phyloP scores from a whole-genome alignment of 2,329 filamentous ascomycete species.

The Penicillium griseofulvum region DNA sequence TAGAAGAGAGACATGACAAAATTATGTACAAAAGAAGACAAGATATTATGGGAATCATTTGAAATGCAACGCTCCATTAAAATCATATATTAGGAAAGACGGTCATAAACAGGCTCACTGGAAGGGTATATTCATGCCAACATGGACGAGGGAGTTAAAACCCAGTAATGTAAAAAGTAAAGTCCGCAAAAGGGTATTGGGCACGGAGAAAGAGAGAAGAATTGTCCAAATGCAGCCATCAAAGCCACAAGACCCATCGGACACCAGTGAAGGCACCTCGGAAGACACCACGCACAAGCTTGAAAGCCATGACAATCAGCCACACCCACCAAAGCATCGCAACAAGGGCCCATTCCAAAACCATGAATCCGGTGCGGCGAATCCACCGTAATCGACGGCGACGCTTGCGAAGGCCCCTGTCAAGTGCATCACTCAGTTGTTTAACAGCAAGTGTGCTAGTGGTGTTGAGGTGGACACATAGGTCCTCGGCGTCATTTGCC shows the following conservation, averaged over 20 bases:
- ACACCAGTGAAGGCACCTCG: slow-evolving; percentile 59
- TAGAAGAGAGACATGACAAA: not conserved
- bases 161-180: not conserved
- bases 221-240: slow-evolving; percentile 18
- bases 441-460: slow-evolving; percentile 78
- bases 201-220: not conserved
- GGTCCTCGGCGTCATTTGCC: slow-evolving; percentile 75
- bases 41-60: not conserved
- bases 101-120: not conserved
- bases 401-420: slow-evolving; percentile 66
- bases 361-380: slow-evolving; percentile 71
- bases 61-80: slow-evolving; percentile 5
- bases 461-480: slow-evolving; percentile 71
- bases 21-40: slow-evolving; percentile 1
- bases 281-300: slow-evolving; percentile 63
- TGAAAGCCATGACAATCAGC: slow-evolving; percentile 77
- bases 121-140: slow-evolving; percentile 19
- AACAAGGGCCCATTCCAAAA: slow-evolving; percentile 83
- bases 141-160: slow-evolving; percentile 2
- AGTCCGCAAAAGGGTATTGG: not conserved
- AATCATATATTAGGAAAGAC: not conserved
- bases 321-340: slow-evolving; percentile 93
- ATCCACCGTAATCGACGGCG: slow-evolving; percentile 73
- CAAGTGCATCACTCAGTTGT: slow-evolving; percentile 72
- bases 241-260: slow-evolving; percentile 84